Evolutionary conservation across 345 rosid species (phyloP).

Genomic region (Ricinus communis): DNA sequence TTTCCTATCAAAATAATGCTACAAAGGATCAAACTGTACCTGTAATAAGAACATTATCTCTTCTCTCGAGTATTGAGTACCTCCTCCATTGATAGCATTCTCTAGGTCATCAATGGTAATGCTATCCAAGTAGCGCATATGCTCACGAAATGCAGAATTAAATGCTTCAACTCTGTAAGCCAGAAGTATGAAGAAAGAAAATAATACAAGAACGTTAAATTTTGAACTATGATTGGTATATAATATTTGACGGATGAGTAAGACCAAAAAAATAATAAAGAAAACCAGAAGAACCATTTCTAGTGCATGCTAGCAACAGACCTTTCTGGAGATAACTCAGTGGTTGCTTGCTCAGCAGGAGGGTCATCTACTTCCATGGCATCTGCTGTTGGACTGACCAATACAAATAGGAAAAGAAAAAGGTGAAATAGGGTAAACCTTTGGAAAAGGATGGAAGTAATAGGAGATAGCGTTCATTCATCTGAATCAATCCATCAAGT

Average conservation of each 20-base stretch:
- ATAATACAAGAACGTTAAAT: not conserved
- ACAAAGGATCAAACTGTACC: conserved; percentile 39
- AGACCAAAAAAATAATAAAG: not conserved
- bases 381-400: conserved; percentile 25
- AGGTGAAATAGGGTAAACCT: not conserved
- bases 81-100: conserved; percentile 54
- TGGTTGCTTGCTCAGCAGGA: conserved; percentile 47
- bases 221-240: not conserved
- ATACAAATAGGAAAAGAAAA: not conserved
- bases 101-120: conserved; percentile 73
- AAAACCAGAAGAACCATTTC: not conserved
- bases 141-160: conserved; percentile 69
- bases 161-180: conserved; percentile 66
- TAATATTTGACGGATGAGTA: not conserved
- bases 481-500: no score
- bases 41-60: conserved; percentile 69
- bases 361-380: conserved; percentile 87
- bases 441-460: not conserved
- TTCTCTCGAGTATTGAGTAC: conserved; percentile 53
- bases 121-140: conserved; percentile 75
- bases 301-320: conserved; percentile 16
- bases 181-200: no score
- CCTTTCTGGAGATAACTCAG: conserved; percentile 62
- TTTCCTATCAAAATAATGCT: not conserved
- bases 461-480: not conserved